Evolutionary conservation across 1,139 yeast genomes (phyloP).

Genomic region (Geotrichum aggregatum): DNA sequence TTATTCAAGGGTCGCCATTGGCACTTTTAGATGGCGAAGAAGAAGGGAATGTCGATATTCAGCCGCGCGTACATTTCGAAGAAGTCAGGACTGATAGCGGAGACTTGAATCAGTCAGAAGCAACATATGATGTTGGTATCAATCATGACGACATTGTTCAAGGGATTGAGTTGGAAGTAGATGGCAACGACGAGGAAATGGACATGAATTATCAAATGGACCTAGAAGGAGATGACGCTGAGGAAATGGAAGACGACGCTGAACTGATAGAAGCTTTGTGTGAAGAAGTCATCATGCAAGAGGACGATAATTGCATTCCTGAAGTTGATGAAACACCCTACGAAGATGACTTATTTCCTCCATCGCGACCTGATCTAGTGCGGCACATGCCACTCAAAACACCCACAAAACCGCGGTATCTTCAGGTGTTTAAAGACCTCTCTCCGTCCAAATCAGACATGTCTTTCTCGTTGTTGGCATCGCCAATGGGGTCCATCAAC

Average conservation of each 20-base stretch:
- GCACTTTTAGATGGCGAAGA: background rate
- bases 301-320: conserved; percentile 10
- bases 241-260: conserved; percentile 1
- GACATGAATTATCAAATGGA: background rate
- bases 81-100: background rate
- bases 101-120: background rate
- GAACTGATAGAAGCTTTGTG: background rate
- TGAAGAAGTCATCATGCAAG: conserved; percentile 1
- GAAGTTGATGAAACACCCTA: conserved; percentile 14
- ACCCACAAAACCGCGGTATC: background rate
- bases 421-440: conserved; percentile 7
- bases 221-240: background rate
- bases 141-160: background rate
- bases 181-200: background rate
- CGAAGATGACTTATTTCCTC: conserved; percentile 9
- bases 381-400: background rate
- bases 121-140: background rate
- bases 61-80: conserved; percentile 7
- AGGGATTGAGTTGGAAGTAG: background rate
- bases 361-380: conserved; percentile 2
- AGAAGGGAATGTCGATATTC: background rate
- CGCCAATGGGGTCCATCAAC: background rate
- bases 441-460: background rate
- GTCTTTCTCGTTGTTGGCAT: background rate
- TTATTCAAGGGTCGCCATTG: conserved; percentile 7